Conservation (phyloP, 371 early-diverging fungal genomes). For the Mucor sp. region DNA sequence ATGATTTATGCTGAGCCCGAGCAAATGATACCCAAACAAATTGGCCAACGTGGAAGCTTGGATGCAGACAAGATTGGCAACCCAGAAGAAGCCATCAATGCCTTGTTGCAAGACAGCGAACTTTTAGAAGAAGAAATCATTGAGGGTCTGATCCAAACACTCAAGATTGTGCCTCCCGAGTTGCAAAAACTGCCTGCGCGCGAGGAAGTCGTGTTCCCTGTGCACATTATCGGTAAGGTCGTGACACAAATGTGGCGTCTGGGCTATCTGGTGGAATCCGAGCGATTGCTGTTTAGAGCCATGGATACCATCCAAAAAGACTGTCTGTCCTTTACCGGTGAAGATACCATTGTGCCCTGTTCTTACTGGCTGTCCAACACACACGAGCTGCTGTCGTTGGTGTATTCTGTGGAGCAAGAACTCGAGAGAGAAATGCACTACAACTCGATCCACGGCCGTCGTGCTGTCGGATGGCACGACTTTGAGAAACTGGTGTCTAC, state of each 20-base stretch:
- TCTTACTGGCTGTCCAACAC: slow-evolving; percentile 95
- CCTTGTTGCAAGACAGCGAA: slow-evolving; percentile 24
- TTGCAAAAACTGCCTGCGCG: slow-evolving; percentile 77
- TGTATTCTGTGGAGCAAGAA: slow-evolving; percentile 48
- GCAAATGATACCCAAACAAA: slow-evolving; percentile 48
- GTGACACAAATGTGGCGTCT: slow-evolving; percentile 89
- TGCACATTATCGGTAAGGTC: slow-evolving; percentile 86
- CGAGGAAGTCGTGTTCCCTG: slow-evolving; percentile 93
- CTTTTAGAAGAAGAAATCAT: slow-evolving; percentile 85
- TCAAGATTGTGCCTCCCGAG: slow-evolving; percentile 88
- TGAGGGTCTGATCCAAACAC: slow-evolving; percentile 81
- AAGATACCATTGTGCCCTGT: slow-evolving; percentile 67
- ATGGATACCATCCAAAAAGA: slow-evolving; percentile 85
- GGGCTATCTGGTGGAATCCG: slow-evolving; percentile 80
- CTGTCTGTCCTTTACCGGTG: slow-evolving; percentile 57
- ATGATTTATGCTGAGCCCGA: slow-evolving; percentile 41
- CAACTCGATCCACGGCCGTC: slow-evolving; percentile 44
- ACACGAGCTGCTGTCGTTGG: slow-evolving; percentile 83
- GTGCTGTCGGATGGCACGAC: slow-evolving; percentile 56
- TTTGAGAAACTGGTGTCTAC: slow-evolving; percentile 66
- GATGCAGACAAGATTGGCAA: slow-evolving; percentile 40
- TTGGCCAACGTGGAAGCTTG: slow-evolving; percentile 36
- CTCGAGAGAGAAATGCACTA: slow-evolving; percentile 52
- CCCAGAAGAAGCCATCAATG: slow-evolving; percentile 53
- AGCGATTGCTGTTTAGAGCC: slow-evolving; percentile 78